These are phyloP conservation scores for Ochromonas danica DNA, from an alignment of 108 stramenopile species.

Conservation along the genomic window DNA sequence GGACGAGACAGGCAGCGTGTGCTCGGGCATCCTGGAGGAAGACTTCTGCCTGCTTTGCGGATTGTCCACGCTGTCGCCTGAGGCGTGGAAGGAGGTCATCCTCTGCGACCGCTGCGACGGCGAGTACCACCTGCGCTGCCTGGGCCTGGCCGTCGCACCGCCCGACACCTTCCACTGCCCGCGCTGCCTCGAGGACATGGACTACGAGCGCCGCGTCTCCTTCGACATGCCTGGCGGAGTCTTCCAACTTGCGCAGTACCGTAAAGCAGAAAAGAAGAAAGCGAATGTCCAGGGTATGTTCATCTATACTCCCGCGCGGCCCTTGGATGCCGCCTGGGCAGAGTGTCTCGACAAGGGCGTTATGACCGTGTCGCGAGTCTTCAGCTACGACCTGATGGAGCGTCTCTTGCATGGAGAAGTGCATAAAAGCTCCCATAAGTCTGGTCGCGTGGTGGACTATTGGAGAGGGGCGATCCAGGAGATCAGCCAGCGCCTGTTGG, in stretches of 20 bases:
- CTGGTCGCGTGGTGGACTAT: not conserved
- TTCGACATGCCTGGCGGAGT: no score
- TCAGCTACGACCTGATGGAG: slow-evolving; percentile 13
- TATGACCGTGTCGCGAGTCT: slow-evolving; percentile 7
- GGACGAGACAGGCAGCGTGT: no score
- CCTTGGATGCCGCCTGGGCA: not conserved
- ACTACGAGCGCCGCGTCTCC: no score
- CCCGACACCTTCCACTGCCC: not conserved
- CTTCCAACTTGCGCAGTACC: no score
- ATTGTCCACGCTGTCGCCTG: not conserved
- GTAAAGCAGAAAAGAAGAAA: no score
- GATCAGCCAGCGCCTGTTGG: slow-evolving; percentile 5
- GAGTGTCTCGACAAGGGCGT: slow-evolving; percentile 25
- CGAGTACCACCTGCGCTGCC: not conserved
- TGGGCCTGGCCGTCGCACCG: not conserved
- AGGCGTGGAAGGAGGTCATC: not conserved
- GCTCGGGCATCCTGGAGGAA: no score
- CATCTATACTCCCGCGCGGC: slow-evolving; percentile 11
- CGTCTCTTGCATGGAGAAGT: not conserved
- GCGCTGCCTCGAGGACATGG: not conserved
- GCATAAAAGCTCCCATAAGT: not conserved
- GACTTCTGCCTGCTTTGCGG: not conserved
- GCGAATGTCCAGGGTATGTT: not conserved
- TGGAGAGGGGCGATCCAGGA: slow-evolving; percentile 19
- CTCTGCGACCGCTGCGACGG: slow-evolving; percentile 21